Evolutionary conservation across 805 yeast genomes (phyloP).

Genomic region (Kluyveromyces siamensis): DNA sequence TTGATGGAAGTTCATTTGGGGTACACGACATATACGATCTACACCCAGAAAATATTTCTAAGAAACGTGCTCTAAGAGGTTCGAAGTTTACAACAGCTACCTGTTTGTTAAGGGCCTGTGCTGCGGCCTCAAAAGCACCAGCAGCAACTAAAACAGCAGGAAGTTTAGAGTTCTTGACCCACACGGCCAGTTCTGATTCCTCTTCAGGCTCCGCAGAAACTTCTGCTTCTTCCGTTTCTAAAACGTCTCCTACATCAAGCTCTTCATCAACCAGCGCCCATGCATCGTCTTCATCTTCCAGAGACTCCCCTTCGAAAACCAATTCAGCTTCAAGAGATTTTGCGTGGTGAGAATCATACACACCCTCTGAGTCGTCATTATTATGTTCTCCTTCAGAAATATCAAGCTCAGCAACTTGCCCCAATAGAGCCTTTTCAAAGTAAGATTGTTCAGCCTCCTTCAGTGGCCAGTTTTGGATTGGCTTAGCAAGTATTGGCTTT

Average conservation of each 20-base stretch:
- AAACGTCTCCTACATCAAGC: slow-evolving; percentile 58
- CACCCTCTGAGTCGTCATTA: slow-evolving; percentile 14
- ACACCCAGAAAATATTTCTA: slow-evolving; percentile 75
- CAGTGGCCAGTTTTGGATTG: slow-evolving; percentile 69
- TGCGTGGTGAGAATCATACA: not conserved
- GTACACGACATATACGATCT: slow-evolving; percentile 65
- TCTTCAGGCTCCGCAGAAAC: slow-evolving; percentile 26
- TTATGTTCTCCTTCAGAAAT: slow-evolving; percentile 32
- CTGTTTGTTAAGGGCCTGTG: slow-evolving; percentile 84
- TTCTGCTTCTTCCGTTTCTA: slow-evolving; percentile 38
- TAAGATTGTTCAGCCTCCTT: slow-evolving; percentile 62
- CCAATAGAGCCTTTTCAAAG: slow-evolving; percentile 77
- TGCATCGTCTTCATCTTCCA: slow-evolving; percentile 56
- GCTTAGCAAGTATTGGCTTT: slow-evolving; percentile 39
- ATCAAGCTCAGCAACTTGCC: slow-evolving; percentile 60
- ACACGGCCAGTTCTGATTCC: slow-evolving; percentile 56
- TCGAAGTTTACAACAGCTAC: slow-evolving; percentile 79
- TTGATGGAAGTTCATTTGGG: slow-evolving; percentile 62
- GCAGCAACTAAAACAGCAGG: slow-evolving; percentile 93
- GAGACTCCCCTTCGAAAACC: slow-evolving; percentile 37
- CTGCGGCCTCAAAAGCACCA: slow-evolving; percentile 94
- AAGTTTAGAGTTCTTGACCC: slow-evolving; percentile 84
- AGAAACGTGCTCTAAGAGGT: slow-evolving; percentile 75
- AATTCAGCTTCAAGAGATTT: slow-evolving; percentile 27
- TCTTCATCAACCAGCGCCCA: slow-evolving; percentile 82